Evolutionary conservation across 257 asterid genomes (phyloP), one percentile per base, ranked within the genome.

Genomic region (Linaria vulgaris): DNA sequence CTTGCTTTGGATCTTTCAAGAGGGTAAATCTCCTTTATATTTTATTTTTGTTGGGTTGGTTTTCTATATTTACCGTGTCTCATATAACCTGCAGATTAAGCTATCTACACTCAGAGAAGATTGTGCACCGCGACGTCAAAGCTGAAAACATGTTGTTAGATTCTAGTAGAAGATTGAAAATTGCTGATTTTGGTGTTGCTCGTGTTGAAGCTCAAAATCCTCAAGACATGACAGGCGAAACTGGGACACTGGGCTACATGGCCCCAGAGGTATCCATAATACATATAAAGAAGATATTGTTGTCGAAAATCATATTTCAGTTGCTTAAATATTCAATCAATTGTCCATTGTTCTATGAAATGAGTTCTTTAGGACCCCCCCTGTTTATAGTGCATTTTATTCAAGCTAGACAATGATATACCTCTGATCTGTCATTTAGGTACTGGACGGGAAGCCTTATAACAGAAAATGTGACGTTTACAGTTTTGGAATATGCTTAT

Each of bases 161-260:
- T 67, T 15, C 80, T 30, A 52, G 71, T 15, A 77, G 88, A 63
- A 81, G 50, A 6, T 63, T 91, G 63, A 91, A 91, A 75, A 91
- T 91, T 23, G 98, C 98, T 2, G 98, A 91, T 79, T 91, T 91
- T 72, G 98, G 98, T 0, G 98, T 91, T 6, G 98, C 96, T 60
- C 96, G 98, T 55, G 96, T 91, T 50, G 98, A 91, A 69, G 98
- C 98, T 17, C 95, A 84, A 65, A 91, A 91, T 61, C 98, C 98
- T 0, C 71, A 73, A 78, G 98, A 91, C 74, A 91, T 91, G 98
- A 91, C 98, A 0, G 98, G 98, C 59, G 98, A 91, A 83, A 91
- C 98, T 0, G 98, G 98, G 69, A 91, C 98, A 9, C 96, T 91
- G 17, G 95, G 96, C 71, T 91, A 91, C 72, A 91, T 91, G 98